Conservation (phyloP, 257 asterid genomes). For the Solanum pimpinellifolium region DNA sequence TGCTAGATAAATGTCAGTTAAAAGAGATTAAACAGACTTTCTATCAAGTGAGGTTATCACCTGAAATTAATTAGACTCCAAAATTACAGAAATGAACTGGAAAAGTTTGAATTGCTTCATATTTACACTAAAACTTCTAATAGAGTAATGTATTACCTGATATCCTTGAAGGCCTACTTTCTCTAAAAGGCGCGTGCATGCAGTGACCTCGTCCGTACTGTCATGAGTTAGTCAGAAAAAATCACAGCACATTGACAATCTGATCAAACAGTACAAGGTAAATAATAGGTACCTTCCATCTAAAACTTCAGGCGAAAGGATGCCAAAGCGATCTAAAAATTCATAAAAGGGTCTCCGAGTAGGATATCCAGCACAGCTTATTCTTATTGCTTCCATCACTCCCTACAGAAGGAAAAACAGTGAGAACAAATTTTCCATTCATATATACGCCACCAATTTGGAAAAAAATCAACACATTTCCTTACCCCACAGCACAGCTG, state of each 20-base stretch:
- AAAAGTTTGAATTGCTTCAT: background rate
- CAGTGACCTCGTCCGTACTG: slow-evolving; percentile 35
- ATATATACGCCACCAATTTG: background rate
- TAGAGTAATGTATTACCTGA: slow-evolving; percentile 26
- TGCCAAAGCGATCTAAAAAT: slow-evolving; percentile 82
- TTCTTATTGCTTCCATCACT: slow-evolving; percentile 99
- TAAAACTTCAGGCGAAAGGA: slow-evolving; percentile 82
- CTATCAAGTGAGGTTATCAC: background rate
- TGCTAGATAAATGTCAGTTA: background rate
- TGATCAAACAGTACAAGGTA: background rate
- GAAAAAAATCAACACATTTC: slow-evolving; percentile 3
- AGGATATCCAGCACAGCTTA: slow-evolving; percentile 98
- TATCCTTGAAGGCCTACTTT: slow-evolving; percentile 34
- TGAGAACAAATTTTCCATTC: background rate
- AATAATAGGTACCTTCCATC: slow-evolving; percentile 52
- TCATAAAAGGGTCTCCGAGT: slow-evolving; percentile 82
- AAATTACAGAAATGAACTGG: background rate
- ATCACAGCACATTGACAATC: background rate
- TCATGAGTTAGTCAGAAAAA: background rate
- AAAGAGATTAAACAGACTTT: background rate
- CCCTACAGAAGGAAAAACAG: slow-evolving; percentile 35
- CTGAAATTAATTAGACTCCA: background rate
- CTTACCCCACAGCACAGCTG: slow-evolving; percentile 98
- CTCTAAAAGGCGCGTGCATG: slow-evolving; percentile 38
- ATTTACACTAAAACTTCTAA: background rate